Evolutionary conservation across 2,329 filamentous ascomycete species (phyloP), one percentile per base, ranked within the genome.

Genomic region (Clonostachys rosea): DNA sequence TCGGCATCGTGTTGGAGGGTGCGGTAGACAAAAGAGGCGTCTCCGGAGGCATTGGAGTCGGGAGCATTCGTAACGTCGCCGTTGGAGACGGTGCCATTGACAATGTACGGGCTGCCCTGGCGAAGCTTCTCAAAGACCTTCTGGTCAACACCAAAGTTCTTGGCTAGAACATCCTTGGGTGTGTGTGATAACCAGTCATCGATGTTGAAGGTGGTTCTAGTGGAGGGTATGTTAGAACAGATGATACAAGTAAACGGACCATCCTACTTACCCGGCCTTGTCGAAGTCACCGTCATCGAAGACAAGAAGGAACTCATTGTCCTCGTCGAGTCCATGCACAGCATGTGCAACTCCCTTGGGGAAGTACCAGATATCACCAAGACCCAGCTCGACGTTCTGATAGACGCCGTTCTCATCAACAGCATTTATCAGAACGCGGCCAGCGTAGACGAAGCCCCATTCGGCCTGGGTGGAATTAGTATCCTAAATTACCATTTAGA

Each of bases 101-200:
- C 57, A 53, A 87, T 86, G 59, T 85, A 84, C 0, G 82, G 83
- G 54, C 78, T 78, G 2, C 74, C 69, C 1, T 69, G 56, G 1
- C 82, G 83, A 18, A 86, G 67, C 7, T 70, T 71, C 52, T 78
- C 70, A 51, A 87, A 87, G 42, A 83, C 73, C 1, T 75, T 75
- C 18, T 74, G 70, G 43, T 79, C 70, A 17, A 87, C 73, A 18
- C 81, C 81, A 52, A 87, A 87, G 67, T 87, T 87, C 66, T 85
- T 86, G 35, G 83, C 83, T 1, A 87, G 68, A 41, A 88, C 71
- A 10, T 59, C 52, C 44, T 76, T 78, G 0, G 84, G 84, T 0
- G 83, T 87, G 57, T 86, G 83, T 0, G 76, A 67, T 35, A 88
- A 71, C 84, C 84, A 87, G 65, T 88, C 84, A 52, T 84, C 83